phyloP scores from a whole-genome alignment of 805 yeast species.

The Candida sithepensis region DNA sequence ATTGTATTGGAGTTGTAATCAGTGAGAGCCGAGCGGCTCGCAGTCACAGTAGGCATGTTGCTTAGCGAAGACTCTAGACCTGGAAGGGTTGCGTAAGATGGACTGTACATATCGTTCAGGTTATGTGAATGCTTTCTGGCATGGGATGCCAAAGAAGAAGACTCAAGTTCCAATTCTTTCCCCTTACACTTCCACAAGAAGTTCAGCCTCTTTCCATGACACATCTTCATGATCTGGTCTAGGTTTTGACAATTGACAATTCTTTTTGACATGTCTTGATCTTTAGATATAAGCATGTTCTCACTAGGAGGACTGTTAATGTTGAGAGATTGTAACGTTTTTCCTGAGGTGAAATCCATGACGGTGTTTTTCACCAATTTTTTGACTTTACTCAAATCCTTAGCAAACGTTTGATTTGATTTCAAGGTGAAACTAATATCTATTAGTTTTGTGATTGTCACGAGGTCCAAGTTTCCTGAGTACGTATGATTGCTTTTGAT shows the following conservation, averaged over 20 bases:
- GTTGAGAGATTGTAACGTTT: slow-evolving; percentile 28
- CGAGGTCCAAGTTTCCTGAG: slow-evolving; percentile 20
- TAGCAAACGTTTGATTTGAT: slow-evolving; percentile 31
- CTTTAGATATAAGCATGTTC: slow-evolving; percentile 10
- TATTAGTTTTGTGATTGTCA: slow-evolving; percentile 22
- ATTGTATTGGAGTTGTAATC: neutral
- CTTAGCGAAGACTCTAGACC: neutral
- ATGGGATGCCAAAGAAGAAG: slow-evolving; percentile 17
- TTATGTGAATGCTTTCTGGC: slow-evolving; percentile 5
- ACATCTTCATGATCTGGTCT: slow-evolving; percentile 23
- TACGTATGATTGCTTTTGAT: slow-evolving; percentile 4
- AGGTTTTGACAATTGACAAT: slow-evolving; percentile 24
- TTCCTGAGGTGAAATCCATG: slow-evolving; percentile 34
- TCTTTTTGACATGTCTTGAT: slow-evolving; percentile 15
- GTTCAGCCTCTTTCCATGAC: slow-evolving; percentile 31
- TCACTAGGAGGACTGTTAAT: slow-evolving; percentile 22
- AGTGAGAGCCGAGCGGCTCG: neutral
- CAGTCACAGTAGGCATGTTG: neutral
- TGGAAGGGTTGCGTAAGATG: neutral
- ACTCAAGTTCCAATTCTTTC: slow-evolving; percentile 31
- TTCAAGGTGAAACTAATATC: slow-evolving; percentile 26
- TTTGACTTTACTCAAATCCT: slow-evolving; percentile 33
- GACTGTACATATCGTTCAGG: neutral
- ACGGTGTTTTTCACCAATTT: slow-evolving; percentile 34
- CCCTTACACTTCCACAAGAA: slow-evolving; percentile 54